phyloP scores from a whole-genome alignment of 768 basidiomycete genomes.

The Mycena albidolilacea region DNA sequence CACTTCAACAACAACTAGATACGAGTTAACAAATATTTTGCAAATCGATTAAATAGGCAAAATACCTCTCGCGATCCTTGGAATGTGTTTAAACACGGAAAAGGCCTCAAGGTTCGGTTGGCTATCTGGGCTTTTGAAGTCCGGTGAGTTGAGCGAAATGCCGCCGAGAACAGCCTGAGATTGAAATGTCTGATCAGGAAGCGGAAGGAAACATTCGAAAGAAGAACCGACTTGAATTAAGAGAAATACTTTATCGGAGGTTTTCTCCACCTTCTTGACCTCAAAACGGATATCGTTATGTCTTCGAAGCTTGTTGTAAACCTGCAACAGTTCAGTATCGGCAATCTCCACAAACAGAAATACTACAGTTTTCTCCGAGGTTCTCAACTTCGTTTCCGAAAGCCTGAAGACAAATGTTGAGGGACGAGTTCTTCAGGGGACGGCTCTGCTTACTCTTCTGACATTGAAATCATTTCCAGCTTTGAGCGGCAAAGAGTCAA shows the following conservation, averaged over 20 bases:
- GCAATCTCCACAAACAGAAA: neutral
- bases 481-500: constrained; percentile 42
- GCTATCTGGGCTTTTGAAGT: constrained; percentile 80
- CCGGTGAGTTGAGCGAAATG: constrained; percentile 75
- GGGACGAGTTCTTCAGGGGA: neutral
- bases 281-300: constrained; percentile 88
- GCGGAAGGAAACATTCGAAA: neutral
- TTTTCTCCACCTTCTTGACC: constrained; percentile 77
- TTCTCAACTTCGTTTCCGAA: constrained; percentile 76
- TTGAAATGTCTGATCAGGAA: constrained; percentile 48
- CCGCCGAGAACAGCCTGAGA: constrained; percentile 79
- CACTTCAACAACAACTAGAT: constrained; percentile 82
- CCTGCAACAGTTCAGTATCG: constrained; percentile 45
- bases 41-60: neutral
- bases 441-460: constrained; percentile 71
- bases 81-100: constrained; percentile 80
- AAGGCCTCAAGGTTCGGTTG: constrained; percentile 81
- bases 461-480: constrained; percentile 75
- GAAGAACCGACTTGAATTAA: constrained; percentile 74
- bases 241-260: constrained; percentile 84
- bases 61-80: constrained; percentile 83
- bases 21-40: constrained; percentile 20
- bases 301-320: constrained; percentile 76
- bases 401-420: constrained; percentile 61
- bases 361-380: constrained; percentile 80